A percentile compares a stretch with the other conserved stretches of the same genome.
Conservation (phyloP, 2,329 filamentous ascomycete species). For the Colletotrichum tanaceti region DNA sequence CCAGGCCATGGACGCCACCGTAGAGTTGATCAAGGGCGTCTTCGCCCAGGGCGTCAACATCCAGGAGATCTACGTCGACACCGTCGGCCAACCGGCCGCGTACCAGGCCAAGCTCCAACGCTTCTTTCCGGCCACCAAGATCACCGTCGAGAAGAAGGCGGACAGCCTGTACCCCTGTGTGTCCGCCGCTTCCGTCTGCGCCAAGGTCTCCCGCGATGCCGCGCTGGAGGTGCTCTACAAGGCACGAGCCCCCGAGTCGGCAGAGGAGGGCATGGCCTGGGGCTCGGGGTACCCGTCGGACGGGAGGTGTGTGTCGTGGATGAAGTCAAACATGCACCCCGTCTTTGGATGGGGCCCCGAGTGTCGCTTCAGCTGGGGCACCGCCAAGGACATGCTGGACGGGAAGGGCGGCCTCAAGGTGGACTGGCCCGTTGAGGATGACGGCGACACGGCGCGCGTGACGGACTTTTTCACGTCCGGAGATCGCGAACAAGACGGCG, state of each 20-base stretch:
- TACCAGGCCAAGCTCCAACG: slow-evolving; percentile 89
- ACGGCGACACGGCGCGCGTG: slow-evolving; percentile 74
- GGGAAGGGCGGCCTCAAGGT: slow-evolving; percentile 76
- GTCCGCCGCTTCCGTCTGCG: slow-evolving; percentile 91
- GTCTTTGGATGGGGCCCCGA: slow-evolving; percentile 96
- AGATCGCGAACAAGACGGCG: slow-evolving; percentile 59
- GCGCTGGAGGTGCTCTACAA: slow-evolving; percentile 85
- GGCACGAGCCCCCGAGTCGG: slow-evolving; percentile 48
- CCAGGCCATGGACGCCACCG: slow-evolving; percentile 93
- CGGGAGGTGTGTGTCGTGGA: slow-evolving; percentile 80
- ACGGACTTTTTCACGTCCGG: slow-evolving; percentile 77
- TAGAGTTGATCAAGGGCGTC: slow-evolving; percentile 82
- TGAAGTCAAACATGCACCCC: slow-evolving; percentile 88
- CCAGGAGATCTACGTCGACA: slow-evolving; percentile 93
- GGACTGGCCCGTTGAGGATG: slow-evolving; percentile 84
- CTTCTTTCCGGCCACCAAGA: slow-evolving; percentile 80
- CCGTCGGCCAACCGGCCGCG: slow-evolving; percentile 82
- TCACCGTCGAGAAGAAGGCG: slow-evolving; percentile 89
- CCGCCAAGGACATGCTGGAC: slow-evolving; percentile 92
- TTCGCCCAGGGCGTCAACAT: slow-evolving; percentile 83
- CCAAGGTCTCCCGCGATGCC: slow-evolving; percentile 94
- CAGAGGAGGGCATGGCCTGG: slow-evolving; percentile 69
- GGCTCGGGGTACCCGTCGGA: slow-evolving; percentile 96
- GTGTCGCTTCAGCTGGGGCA: slow-evolving; percentile 95
- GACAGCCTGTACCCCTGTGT: slow-evolving; percentile 94